Base-by-base conservation (phyloP, 2,329 filamentous ascomycete species). In the Epichloe brachyelytri region DNA sequence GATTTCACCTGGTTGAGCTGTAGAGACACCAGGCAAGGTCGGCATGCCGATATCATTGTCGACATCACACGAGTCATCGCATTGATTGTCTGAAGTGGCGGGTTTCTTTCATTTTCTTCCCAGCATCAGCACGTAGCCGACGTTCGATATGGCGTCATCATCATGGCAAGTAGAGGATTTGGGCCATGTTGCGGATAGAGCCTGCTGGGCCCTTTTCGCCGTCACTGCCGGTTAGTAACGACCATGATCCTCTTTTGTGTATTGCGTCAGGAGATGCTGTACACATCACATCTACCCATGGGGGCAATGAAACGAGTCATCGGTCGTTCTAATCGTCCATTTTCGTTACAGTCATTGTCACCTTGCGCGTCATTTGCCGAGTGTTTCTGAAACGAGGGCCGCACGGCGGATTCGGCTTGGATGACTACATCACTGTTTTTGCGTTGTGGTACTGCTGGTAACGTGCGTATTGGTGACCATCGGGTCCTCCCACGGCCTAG, bases 151-250 rank as follows among this genome's bases (percentile, higher is more conserved):
- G 48, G 30, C 48, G 15, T 22, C 38, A 19, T 36, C 39, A 22
- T 49, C 48, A 49, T 49, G 48, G 40, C n/a, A 49, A 44, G 40
- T 38, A 15, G 39, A 49, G 11, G 40, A 49, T 20, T 17, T 49
- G 40, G 40, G 40, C 7, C 10, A 7, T n/a, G 40, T 14, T 11
- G 59, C 59, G 44, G 55, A 61, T 49, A 54, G 45, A 51, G 57
- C 55, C 11, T 61, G 59, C 39, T 61, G 59, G 59, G 53, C 59
- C 3, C 56, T 61, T 46, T 60, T 60, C 51, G 59, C 51, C n/a
- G 38, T 58, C 19, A 57, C 59, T 1, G 51, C 55, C 11, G 20
- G 59, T 58, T 43, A 50, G 57, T 50, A 7, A 37, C 3, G 8
- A 11, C 10, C 10, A 30, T 30, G 26, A 22, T 2, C 1, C 6